Base-by-base conservation (phyloP, 768 basidiomycete species). In the Panaeolus cyanescens region DNA sequence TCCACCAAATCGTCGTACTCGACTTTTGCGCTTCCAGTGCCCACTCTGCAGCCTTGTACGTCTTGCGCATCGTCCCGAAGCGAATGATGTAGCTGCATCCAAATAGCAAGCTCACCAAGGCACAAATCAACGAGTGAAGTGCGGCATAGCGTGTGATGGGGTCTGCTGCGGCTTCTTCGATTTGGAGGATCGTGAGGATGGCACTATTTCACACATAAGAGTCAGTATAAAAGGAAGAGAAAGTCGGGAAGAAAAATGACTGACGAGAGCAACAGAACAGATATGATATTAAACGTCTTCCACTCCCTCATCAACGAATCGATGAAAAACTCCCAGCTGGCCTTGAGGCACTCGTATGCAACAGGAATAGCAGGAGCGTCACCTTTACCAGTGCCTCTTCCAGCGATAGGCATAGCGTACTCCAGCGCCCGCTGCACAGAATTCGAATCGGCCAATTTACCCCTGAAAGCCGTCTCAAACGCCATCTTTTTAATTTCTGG, bases 31-130 rank as follows among this genome's bases (percentile, higher is more conserved):
- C 81, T 67, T 89, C 87, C 85, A 88, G 58, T 1, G 87, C 85
- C 84, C 86, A 89, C 56, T 81, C 78, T 5, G 81, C 80, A 0
- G 87, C 87, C 62, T 85, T 84, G 67, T 83, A 76, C 75, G 87
- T 83, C 65, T 78, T 84, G 20, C 80, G 75, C 87, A 89, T 88
- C 0, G 79, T 82, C 3, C 81, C 82, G 56, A 89, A 88, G 19
- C 85, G 78, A 32, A 89, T 72, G 28, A 86, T 88, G 65, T 83
- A 89, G 25, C 86, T 73, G 62, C 87, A 86, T 0, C 87, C 86
- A 60, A 78, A 88, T 1, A 80, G 75, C 20, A 89, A 70, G 64
- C 85, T 87, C 77, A 86, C 80, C 42, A 88, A 67, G 2, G 87
- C 85, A 33, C 81, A 87, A 1, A 82, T 72, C 54, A 88, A 74